phyloP scores from a whole-genome alignment of 2,329 filamentous ascomycete species.

The Clonostachys byssicola region DNA sequence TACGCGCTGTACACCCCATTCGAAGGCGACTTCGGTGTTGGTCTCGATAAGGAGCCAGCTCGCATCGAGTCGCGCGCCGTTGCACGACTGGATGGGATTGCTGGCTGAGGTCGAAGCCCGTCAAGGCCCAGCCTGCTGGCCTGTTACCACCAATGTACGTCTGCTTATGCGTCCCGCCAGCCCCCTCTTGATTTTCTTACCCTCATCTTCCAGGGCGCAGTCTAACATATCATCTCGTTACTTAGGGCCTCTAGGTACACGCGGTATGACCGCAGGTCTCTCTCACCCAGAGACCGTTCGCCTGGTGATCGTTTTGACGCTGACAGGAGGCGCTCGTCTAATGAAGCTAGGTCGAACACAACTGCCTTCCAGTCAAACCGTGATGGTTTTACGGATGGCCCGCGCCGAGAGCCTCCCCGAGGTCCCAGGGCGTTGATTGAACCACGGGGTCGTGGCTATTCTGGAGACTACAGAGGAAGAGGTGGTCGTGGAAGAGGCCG shows the following conservation, averaged over 20 bases:
- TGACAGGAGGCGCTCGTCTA: slow-evolving; percentile 66
- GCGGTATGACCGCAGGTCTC: slow-evolving; percentile 60
- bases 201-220: not conserved
- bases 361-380: slow-evolving; percentile 57
- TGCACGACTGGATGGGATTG: too few species aligned
- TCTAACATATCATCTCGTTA: slow-evolving; percentile 1
- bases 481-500: slow-evolving; percentile 50
- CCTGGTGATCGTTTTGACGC: slow-evolving; percentile 58
- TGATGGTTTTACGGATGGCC: slow-evolving; percentile 50
- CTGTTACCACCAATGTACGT: too few species aligned
- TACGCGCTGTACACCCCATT: too few species aligned
- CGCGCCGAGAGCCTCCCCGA: slow-evolving; percentile 68
- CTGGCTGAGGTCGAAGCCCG: too few species aligned
- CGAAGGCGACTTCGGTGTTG: too few species aligned
- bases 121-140: too few species aligned
- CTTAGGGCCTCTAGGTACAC: slow-evolving; percentile 50
- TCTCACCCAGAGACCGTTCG: slow-evolving; percentile 65
- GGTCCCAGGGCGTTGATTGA: slow-evolving; percentile 79
- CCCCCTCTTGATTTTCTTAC: too few species aligned
- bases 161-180: too few species aligned
- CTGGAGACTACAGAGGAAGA: slow-evolving; percentile 55
- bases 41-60: too few species aligned
- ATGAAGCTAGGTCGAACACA: slow-evolving; percentile 51
- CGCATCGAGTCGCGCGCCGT: too few species aligned
- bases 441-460: slow-evolving; percentile 63